A percentile compares a stretch with the other conserved stretches of the same genome.
Evolutionary conservation across 805 yeast genomes (phyloP).

Genomic region (Komagataella ulmi): DNA sequence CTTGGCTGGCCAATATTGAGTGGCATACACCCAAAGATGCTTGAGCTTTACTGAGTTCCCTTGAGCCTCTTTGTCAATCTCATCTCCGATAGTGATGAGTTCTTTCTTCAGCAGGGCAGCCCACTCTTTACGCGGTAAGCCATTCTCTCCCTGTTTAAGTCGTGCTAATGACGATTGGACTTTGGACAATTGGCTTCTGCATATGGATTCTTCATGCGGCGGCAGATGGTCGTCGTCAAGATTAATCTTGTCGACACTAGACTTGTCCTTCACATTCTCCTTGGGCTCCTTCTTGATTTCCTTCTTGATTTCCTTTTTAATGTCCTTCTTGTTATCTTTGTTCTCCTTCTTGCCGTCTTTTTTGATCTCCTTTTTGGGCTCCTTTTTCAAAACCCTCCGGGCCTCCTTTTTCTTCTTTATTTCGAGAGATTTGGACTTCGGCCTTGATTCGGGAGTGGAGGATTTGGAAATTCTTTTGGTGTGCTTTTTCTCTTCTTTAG

Average conservation of each 20-base stretch:
- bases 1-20: slow-evolving; percentile 77
- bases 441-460: not conserved
- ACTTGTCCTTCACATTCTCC: slow-evolving; percentile 1
- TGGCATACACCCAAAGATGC: slow-evolving; percentile 72
- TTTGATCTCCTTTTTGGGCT: slow-evolving; percentile 5
- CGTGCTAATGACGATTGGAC: slow-evolving; percentile 54
- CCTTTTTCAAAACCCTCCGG: not conserved
- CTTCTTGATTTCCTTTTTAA: slow-evolving; percentile 4
- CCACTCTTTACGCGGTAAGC: slow-evolving; percentile 68
- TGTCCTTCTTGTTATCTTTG: not conserved
- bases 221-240: slow-evolving; percentile 1
- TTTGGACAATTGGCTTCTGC: slow-evolving; percentile 49
- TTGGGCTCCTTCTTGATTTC: slow-evolving; percentile 5
- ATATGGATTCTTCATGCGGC: slow-evolving; percentile 16
- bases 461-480: slow-evolving; percentile 3
- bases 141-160: slow-evolving; percentile 58
- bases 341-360: not conserved
- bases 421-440: slow-evolving; percentile 8
- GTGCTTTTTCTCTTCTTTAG: slow-evolving; percentile 6
- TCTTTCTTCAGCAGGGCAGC: slow-evolving; percentile 57
- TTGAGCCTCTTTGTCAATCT: slow-evolving; percentile 32
- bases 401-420: slow-evolving; percentile 6
- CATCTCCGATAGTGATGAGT: slow-evolving; percentile 60
- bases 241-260: not conserved
- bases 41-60: slow-evolving; percentile 24